Conservation (phyloP, 306 rosid genomes). For the Trifolium fragiferum region DNA sequence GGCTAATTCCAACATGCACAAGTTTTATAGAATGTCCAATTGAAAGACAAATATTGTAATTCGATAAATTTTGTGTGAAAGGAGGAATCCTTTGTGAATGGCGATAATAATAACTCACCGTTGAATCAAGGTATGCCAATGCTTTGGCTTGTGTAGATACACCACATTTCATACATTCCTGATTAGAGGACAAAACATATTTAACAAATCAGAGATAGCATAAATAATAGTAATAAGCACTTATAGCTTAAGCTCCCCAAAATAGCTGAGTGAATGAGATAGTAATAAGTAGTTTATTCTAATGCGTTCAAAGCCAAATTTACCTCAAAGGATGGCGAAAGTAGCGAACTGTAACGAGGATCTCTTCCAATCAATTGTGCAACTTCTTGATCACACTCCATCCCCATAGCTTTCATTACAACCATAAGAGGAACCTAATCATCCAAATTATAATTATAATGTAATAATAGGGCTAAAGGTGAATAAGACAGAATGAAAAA, state of each 20-base stretch:
- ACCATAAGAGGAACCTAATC: constrained; percentile 71
- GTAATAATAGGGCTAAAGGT: constrained; percentile 14
- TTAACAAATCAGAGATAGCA: constrained; percentile 28
- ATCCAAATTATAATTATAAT: constrained; percentile 12
- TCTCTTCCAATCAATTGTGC: constrained; percentile 92
- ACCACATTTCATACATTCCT: constrained; percentile 76
- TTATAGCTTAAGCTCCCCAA: background rate
- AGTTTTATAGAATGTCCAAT: no score
- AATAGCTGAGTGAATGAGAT: background rate
- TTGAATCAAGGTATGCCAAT: constrained; percentile 71
- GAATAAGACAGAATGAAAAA: constrained; percentile 28
- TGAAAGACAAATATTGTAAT: background rate
- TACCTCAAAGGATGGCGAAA: constrained; percentile 87
- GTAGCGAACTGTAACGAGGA: constrained; percentile 73
- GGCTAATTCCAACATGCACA: no score
- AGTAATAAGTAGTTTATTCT: constrained; percentile 3
- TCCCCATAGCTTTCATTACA: constrained; percentile 94
- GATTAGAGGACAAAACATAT: constrained; percentile 42
- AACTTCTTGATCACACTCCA: constrained; percentile 88
- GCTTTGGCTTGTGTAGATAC: constrained; percentile 74
- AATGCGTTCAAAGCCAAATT: constrained; percentile 1
- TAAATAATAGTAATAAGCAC: constrained; percentile 1
- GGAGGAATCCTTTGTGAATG: constrained; percentile 8
- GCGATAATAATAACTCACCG: constrained; percentile 52
- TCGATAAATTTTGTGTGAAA: background rate